Base-by-base conservation (phyloP, 441 rosid species). In the Eutrema salsugineum region DNA sequence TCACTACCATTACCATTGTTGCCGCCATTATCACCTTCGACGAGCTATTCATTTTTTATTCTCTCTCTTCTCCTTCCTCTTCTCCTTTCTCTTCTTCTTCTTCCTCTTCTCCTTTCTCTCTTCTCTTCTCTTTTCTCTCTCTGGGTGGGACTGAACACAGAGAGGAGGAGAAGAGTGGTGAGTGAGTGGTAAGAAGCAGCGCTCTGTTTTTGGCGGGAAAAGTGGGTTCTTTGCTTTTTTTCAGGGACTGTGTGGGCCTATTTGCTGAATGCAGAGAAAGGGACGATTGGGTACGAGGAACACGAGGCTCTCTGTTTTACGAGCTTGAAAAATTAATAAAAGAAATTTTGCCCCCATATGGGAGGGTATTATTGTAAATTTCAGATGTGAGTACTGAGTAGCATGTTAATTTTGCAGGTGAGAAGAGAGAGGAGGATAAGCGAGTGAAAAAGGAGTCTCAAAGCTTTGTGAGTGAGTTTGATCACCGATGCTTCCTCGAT, bases 21-120 rank as follows among this genome's bases (percentile, higher is more conserved):
- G 97, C 97, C 48, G 89, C 97, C 88, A 91, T 83, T 32, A 90
- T 87, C 39, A 94, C 89, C 80, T 90, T 87, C 8, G 96, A 84
- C 8, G 95, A 75, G 67, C 85, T 86, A 76, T 85, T 87, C 99
- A 94, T 86, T 15, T 67, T 67, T 68, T 14, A 33, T 63, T 62
- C 39, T 47, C 46, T 66, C 55, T 42, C 63, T 54, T 20, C 24
- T 22, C 24, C 3, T 12, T 12, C 33, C 24, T 43, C 14, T 43
- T 5, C n/a, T 36, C 24, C 6, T 47, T 8, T 54, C 42, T 64
- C n/a, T 14, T 4, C 56, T 43, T 5, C n/a, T 36, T 19, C 6
- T 47, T 8, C 49, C 42, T 64, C n/a, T 14, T 44, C 61, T 53
- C 22, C 2, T 20, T 2, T 39, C 14, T 14, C 5, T 5, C 11